Evolutionary conservation across 2,329 filamentous ascomycete genomes (phyloP).

Genomic region (Rutstroemia sp.): DNA sequence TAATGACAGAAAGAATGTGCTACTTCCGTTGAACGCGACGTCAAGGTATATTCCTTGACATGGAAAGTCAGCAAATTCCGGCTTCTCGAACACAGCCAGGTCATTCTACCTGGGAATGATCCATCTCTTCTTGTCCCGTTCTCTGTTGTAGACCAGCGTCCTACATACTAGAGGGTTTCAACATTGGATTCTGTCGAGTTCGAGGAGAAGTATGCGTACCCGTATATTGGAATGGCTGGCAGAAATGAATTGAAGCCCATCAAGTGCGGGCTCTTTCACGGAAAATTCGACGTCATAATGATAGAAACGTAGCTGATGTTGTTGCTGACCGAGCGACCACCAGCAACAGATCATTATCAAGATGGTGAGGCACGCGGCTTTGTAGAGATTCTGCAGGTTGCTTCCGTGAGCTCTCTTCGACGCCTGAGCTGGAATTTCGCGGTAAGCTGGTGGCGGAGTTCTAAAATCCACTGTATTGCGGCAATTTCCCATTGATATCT

Average conservation of each 20-base stretch:
- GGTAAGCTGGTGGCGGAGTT: constrained; percentile 4
- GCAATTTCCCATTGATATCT: constrained; percentile 16
- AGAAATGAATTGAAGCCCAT: constrained; percentile 19
- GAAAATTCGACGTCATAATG: not conserved
- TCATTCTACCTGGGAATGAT: constrained; percentile 21
- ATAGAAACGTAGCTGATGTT: not conserved
- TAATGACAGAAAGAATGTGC: constrained; percentile 18
- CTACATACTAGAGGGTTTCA: constrained; percentile 18
- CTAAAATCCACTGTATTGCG: constrained; percentile 8
- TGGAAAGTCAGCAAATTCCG: not conserved
- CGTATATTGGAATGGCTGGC: constrained; percentile 18
- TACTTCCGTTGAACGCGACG: constrained; percentile 17
- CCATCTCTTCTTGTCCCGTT: constrained; percentile 19
- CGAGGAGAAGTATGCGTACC: constrained; percentile 6
- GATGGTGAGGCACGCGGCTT: constrained; percentile 18
- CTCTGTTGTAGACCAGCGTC: constrained; percentile 18
- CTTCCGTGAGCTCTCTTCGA: not conserved
- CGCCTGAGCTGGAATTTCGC: not conserved
- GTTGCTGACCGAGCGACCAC: constrained; percentile 6
- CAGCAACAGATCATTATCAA: constrained; percentile 24
- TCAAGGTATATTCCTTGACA: constrained; percentile 23
- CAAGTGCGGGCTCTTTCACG: constrained; percentile 1
- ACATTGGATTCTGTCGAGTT: not conserved
- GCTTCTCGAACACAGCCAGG: not conserved
- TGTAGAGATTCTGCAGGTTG: not conserved